A percentile compares a stretch with the other conserved stretches of the same genome.
Conservation (phyloP, 2,329 filamentous ascomycete species). For the Trichoderma guizhouense region DNA sequence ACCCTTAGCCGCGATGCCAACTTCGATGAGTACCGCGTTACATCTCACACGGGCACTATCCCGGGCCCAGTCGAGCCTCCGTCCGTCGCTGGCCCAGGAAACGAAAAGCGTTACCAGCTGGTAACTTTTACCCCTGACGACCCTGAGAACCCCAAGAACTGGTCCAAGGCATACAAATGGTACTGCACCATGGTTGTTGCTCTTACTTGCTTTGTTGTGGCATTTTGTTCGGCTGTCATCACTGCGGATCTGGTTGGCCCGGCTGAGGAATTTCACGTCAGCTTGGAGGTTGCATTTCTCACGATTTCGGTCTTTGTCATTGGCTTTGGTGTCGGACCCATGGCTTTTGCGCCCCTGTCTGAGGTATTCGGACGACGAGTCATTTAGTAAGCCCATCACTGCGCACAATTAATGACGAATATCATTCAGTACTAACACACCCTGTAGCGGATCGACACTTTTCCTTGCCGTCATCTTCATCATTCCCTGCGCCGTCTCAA, state of each 20-base stretch:
- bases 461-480: constrained; percentile 72
- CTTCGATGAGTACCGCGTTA: constrained; percentile 64
- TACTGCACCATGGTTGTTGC: constrained; percentile 84
- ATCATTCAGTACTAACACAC: constrained; percentile 14
- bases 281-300: constrained; percentile 68
- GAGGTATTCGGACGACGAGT: constrained; percentile 70
- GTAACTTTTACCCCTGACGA: constrained; percentile 67
- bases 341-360: constrained; percentile 74
- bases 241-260: constrained; percentile 71
- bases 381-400: constrained; percentile 54
- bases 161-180: constrained; percentile 76
- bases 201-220: constrained; percentile 69
- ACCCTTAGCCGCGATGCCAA: constrained; percentile 59
- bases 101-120: constrained; percentile 45
- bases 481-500: constrained; percentile 72
- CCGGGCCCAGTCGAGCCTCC: constrained; percentile 38
- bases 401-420: background rate
- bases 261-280: constrained; percentile 61
- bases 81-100: constrained; percentile 22
- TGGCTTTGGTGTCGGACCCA: constrained; percentile 77
- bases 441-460: constrained; percentile 54
- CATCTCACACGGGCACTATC: constrained; percentile 61
- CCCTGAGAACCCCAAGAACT: constrained; percentile 80
- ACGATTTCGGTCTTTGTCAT: constrained; percentile 75
- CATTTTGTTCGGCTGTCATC: constrained; percentile 69